Base-by-base conservation (phyloP, 768 basidiomycete species). In the Dioszegia hungarica region DNA sequence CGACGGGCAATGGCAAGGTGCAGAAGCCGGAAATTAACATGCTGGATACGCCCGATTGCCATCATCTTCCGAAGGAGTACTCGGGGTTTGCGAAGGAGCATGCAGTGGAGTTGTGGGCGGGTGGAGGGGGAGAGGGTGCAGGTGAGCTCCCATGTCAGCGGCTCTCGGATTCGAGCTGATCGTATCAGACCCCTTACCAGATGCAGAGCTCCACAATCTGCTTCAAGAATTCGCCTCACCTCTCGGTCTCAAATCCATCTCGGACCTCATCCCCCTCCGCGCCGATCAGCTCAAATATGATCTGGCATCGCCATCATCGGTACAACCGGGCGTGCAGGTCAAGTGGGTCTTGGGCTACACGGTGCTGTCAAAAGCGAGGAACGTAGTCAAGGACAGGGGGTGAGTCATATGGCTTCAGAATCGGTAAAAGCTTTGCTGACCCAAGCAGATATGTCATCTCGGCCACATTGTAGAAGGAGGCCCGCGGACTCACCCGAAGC, bases 341-440 rank as follows among this genome's bases (percentile, higher is more conserved):
- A 59, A 62, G 55, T 75, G 74, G 74, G 73, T 75, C 8, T 47
- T 75, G 34, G 70, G 72, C 63, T 75, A 75, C 39, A 72, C 74
- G 2, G 64, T 75, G 9, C 54, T 75, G 10, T 70, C 67, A n/a
- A 66, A 62, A 22, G 59, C 72, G 17, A 61, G 74, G 41, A 72
- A 72, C 49, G 64, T 75, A 3, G 64, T 75, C 10, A 56, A 63
- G 41, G 74, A 75, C 52, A 75, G 71, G 61, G 74, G 74, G 71
- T 75, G 49, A 67, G 68, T 62, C n/a, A 11, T 40, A 28, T 11
- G 10, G n/a, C 15, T 40, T 25, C 19, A 2, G 6, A 34, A 2
- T 31, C 46, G n/a, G n/a, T n/a, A n/a, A n/a, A n/a, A n/a, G n/a
- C n/a, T 9, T 27, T 9, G 31, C 34, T 6, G 37, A 36, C 11